Base-by-base conservation (phyloP, 768 basidiomycete species). In the Lyophyllum shimeji region DNA sequence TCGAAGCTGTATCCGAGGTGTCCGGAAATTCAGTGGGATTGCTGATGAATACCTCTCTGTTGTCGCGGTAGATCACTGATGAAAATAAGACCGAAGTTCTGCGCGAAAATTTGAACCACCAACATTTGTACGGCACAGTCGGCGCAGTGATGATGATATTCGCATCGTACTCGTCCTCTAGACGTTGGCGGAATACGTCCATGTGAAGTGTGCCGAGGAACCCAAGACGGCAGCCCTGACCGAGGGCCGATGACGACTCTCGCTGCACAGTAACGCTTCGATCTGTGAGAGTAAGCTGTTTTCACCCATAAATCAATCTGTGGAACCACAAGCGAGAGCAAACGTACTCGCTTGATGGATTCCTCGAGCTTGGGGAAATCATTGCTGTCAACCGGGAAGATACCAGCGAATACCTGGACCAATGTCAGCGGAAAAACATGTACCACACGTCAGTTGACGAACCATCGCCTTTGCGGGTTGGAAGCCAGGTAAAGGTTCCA, bases 1-100 rank as follows among this genome's bases (percentile, higher is more conserved):
- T 82, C 31, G 76, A 68, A 18, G 79, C 69, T 24, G 76, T 71
- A 57, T 95, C 90, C 17, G 79, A 73, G 15, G 82, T 77, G 51
- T 98, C 95, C 0, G 97, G 97, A 67, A 99, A 99, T 60, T 97
- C 91, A 1, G 90, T 92, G 17, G 97, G 96, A 69, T 97, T 98
- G 70, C 94, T 94, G 65, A 99, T 79, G 44, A 81, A 72, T 21
- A 78, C 76, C 59, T 84, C 82, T 15, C 71, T 78, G 48, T 72
- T 78, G 51, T 86, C 84, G 60, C 75, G 81, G 72, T 89, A 91
- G 29, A 93, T 67, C 46, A 98, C 93, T 96, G 59, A 31, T n/a
- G 49, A 40, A 33, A 46, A 34, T 52, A 55, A 55, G 52, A 47
- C 24, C 27, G 44, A 49, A 29, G 15, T 20, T 24, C 44, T 56